These are phyloP conservation scores for Ogataea hybrid DNA, from an alignment of 1,139 yeast species.

Conservation along the genomic window DNA sequence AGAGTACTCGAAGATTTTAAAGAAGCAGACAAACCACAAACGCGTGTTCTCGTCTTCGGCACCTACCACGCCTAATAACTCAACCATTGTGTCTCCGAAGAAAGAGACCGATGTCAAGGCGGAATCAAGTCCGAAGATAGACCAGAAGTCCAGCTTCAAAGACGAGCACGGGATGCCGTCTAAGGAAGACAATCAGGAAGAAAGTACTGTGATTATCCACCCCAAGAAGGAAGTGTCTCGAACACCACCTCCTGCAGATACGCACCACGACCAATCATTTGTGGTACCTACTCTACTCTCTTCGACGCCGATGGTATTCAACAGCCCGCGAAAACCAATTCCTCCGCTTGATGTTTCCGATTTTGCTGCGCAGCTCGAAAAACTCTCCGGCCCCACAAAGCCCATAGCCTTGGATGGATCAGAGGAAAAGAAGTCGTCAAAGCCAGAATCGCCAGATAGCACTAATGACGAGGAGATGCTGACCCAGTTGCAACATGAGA, in stretches of 20 bases:
- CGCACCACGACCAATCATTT: conserved; percentile 1
- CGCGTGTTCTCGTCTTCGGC: conserved; percentile 21
- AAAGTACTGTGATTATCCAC: too few relatives aligned
- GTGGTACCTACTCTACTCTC: conserved; percentile 16
- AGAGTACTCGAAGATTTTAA: conserved; percentile 19
- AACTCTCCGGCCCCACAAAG: conserved; percentile 14
- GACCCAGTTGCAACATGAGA: conserved; percentile 8
- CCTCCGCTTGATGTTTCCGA: conserved; percentile 12
- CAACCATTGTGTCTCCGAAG: conserved; percentile 1
- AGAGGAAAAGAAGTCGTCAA: not conserved
- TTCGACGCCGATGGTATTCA: conserved; percentile 19
- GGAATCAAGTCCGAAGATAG: not conserved
- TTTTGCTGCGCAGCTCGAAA: conserved; percentile 13
- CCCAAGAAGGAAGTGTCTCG: too few relatives aligned
- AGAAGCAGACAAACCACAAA: conserved; percentile 23
- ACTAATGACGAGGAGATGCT: conserved; percentile 6
- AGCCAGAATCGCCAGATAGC: conserved; percentile 2
- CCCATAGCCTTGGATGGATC: conserved; percentile 1
- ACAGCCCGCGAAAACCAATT: conserved; percentile 8
- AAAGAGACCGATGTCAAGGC: not conserved
- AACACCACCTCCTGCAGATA: not conserved
- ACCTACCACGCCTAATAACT: conserved; percentile 10
- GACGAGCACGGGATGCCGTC: not conserved
- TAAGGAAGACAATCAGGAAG: not conserved
- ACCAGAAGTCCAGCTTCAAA: too few relatives aligned